A percentile compares a stretch with the other conserved stretches of the same genome.
These are phyloP conservation scores for Magnusiomyces fungicola DNA, from an alignment of 1,139 yeast genomes.

Conservation along the genomic window DNA sequence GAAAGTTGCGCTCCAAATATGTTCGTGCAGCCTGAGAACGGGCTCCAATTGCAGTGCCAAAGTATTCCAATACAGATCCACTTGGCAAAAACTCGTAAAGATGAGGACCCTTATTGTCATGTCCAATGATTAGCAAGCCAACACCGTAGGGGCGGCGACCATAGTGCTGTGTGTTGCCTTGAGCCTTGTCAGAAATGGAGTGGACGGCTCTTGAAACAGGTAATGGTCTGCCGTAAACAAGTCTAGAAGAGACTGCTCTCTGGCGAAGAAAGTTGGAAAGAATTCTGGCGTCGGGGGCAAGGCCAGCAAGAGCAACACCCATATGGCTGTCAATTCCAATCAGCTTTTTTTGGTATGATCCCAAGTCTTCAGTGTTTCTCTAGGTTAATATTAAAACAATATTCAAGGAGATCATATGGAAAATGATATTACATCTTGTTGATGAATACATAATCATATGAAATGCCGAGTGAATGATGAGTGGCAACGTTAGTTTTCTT, in stretches of 20 bases:
- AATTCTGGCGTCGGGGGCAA: conserved; percentile 97
- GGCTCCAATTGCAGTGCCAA: conserved; percentile 96
- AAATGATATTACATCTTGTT: too few relatives aligned
- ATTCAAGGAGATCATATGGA: too few relatives aligned
- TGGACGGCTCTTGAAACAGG: conserved; percentile 78
- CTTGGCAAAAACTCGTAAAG: conserved; percentile 92
- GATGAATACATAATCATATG: too few relatives aligned
- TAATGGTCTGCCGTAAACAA: conserved; percentile 84
- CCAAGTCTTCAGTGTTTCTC: conserved; percentile 94
- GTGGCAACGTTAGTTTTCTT: too few relatives aligned
- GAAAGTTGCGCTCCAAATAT: conserved; percentile 79
- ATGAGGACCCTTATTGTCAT: conserved; percentile 92
- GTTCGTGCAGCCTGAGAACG: conserved; percentile 98
- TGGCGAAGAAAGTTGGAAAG: conserved; percentile 81
- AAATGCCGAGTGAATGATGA: too few relatives aligned
- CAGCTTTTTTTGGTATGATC: conserved; percentile 91
- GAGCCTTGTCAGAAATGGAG: conserved; percentile 93
- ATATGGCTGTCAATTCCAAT: conserved; percentile 87
- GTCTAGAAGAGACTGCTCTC: conserved; percentile 81
- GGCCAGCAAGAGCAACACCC: conserved; percentile 94
- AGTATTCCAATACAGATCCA: conserved; percentile 85
- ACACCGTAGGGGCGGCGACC: conserved; percentile 93
- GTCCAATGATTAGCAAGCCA: conserved; percentile 85
- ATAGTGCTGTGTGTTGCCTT: conserved; percentile 88
- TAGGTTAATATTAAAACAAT: conserved; percentile 10